Percentiles rank a stretch among this genome's conserved stretches.
These are phyloP conservation scores for Acanthamoeba triangularis DNA, from an alignment of 208 protist genomes.

Conservation along the genomic window DNA sequence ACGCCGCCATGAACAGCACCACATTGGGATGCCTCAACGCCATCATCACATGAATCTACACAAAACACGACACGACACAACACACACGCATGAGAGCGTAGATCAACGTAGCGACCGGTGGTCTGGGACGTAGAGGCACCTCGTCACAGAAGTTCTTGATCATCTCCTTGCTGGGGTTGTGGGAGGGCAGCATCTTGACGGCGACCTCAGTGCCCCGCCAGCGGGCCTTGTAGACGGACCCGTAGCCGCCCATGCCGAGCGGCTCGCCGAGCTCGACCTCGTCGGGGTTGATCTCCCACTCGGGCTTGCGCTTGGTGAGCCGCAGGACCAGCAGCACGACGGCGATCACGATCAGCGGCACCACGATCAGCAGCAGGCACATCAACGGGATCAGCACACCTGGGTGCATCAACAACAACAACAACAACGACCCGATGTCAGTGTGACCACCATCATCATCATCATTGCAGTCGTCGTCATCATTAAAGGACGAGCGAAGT, in stretches of 20 bases:
- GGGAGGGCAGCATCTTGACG: slow-evolving; percentile 69
- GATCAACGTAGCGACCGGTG: background rate
- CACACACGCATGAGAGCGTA: background rate
- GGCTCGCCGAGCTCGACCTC: slow-evolving; percentile 46
- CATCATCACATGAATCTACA: slow-evolving; percentile 13
- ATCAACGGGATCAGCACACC: slow-evolving; percentile 1
- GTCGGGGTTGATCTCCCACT: slow-evolving; percentile 54
- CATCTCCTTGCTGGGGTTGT: slow-evolving; percentile 76
- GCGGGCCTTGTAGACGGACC: background rate
- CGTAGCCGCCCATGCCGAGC: slow-evolving; percentile 58
- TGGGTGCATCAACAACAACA: background rate
- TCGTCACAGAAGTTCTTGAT: slow-evolving; percentile 83
- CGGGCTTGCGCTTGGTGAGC: background rate
- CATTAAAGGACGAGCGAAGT: background rate
- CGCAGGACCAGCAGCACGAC: background rate
- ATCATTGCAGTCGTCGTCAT: background rate
- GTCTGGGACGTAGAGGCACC: background rate
- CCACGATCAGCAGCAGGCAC: background rate
- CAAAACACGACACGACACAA: no score
- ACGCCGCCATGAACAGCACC: slow-evolving; percentile 87
- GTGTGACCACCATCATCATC: background rate
- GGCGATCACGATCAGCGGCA: background rate
- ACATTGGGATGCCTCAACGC: slow-evolving; percentile 84
- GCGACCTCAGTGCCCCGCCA: slow-evolving; percentile 64
- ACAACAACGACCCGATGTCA: background rate